Evolutionary conservation across 140 eudicot species (phyloP), one percentile per base, ranked within the genome.

Genomic region (Stevia rebaudiana): DNA sequence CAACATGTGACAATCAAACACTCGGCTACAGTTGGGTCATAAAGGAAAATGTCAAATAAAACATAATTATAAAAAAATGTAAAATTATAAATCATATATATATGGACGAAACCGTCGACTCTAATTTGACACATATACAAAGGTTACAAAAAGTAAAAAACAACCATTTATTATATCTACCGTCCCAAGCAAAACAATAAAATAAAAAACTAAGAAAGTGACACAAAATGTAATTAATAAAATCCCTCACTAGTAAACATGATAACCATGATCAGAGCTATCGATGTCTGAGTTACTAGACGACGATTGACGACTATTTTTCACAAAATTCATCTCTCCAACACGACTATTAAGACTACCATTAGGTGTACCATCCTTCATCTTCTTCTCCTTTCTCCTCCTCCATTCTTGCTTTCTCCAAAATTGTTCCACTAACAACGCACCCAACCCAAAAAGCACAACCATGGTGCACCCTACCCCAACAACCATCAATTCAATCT

Each of bases 261-360:
- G 82, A 71, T 70, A 82, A 51, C 87, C 87, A 57, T 78, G 76
- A 71, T 82, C 87, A 18, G 87, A 82, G 71, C 87, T 82, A 74
- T 78, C 87, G 11, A 82, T 71, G 11, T 82, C 87, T 0, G 87
- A 82, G 67, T 82, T 82, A 71, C 79, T 78, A 55, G 81, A 78
- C 13, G 77, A 63, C 13, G 78, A 65, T n/a, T 74, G 77, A 5
- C 28, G 46, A 56, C 76, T 70, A 8, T 36, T 74, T 62, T 68
- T 74, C n/a, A 47, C 49, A 63, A 74, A 23, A 9, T 13, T 47
- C 71, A 82, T 53, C 13, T 82, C 87, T 31, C 68, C 76, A 56
- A 82, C 65, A 16, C 60, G 69, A 68, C 84, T 78, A 51, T 67
- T 80, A 16, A 71, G 31, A 28, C 79, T 82, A 59, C 74, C 65